These are phyloP conservation scores for Boletus vermiculosoides DNA, from an alignment of 768 basidiomycete species.

Conservation along the genomic window DNA sequence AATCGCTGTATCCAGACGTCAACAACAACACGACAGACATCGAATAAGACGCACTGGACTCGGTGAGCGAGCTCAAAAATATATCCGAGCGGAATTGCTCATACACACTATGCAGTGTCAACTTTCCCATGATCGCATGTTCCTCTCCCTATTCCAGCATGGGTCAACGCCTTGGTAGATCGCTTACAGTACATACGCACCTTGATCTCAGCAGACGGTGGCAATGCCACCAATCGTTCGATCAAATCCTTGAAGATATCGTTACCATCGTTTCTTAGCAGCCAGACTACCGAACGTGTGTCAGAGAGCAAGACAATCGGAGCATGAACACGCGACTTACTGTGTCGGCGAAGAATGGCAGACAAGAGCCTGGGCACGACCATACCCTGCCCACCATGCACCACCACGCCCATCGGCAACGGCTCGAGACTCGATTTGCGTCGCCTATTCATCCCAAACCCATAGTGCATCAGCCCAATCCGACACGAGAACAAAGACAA, in stretches of 20 bases:
- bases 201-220: slow-evolving; percentile 56
- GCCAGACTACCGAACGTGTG: slow-evolving; percentile 50
- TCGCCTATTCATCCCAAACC: slow-evolving; percentile 29
- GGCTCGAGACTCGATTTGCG: slow-evolving; percentile 45
- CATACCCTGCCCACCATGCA: slow-evolving; percentile 41
- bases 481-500: too few relatives aligned
- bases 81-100: slow-evolving; percentile 80
- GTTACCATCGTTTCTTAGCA: slow-evolving; percentile 55
- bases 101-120: slow-evolving; percentile 78
- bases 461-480: not conserved
- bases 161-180: not conserved
- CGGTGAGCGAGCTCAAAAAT: slow-evolving; percentile 84
- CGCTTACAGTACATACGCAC: slow-evolving; percentile 33
- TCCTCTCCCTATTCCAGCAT: slow-evolving; percentile 62
- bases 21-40: slow-evolving; percentile 7
- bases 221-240: slow-evolving; percentile 54
- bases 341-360: slow-evolving; percentile 61
- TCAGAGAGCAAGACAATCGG: slow-evolving; percentile 8
- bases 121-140: slow-evolving; percentile 67
- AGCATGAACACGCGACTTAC: slow-evolving; percentile 41
- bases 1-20: slow-evolving; percentile 54
- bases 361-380: slow-evolving; percentile 62
- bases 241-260: slow-evolving; percentile 54
- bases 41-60: slow-evolving; percentile 67
- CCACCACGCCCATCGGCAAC: slow-evolving; percentile 15